Conservation (phyloP, 2,329 filamentous ascomycete genomes). For the Epichloe gansuensis region DNA sequence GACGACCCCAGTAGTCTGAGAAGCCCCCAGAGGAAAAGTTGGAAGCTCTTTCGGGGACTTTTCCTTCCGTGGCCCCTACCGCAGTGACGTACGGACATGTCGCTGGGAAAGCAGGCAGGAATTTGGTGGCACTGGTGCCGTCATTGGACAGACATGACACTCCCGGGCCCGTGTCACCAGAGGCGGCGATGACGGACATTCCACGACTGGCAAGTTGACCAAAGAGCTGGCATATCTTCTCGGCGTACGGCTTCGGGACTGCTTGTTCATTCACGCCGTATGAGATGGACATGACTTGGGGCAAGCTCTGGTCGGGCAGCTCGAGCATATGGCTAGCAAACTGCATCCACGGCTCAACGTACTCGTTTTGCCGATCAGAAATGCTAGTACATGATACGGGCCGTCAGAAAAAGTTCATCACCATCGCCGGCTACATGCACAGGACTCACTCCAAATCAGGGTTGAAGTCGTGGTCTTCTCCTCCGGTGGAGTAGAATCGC, state of each 20-base stretch:
- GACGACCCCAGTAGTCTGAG: constrained; percentile 32
- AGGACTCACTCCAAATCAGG: constrained; percentile 23
- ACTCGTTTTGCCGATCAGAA: constrained; percentile 18
- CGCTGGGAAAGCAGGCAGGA: constrained; percentile 23
- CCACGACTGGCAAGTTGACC: constrained; percentile 52
- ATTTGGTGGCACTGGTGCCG: constrained; percentile 19
- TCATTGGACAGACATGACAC: constrained; percentile 24
- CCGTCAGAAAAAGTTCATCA: not conserved
- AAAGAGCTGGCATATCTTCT: constrained; percentile 40
- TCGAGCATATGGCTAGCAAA: constrained; percentile 47
- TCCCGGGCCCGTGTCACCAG: constrained; percentile 40
- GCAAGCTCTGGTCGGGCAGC: constrained; percentile 40
- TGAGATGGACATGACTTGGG: constrained; percentile 53
- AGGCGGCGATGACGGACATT: constrained; percentile 51
- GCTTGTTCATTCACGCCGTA: constrained; percentile 58
- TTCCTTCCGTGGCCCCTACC: constrained; percentile 43
- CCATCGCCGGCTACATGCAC: not conserved
- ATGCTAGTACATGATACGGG: constrained; percentile 7
- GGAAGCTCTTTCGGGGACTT: constrained; percentile 38
- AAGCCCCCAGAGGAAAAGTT: constrained; percentile 42
- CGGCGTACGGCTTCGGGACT: constrained; percentile 45
- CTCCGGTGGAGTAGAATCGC: constrained; percentile 19
- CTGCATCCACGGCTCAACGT: constrained; percentile 54
- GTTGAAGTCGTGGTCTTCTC: constrained; percentile 17
- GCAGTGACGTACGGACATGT: constrained; percentile 48